These are phyloP conservation scores for Dothistroma septosporum DNA, from an alignment of 2,329 filamentous ascomycete genomes.

Conservation along the genomic window DNA sequence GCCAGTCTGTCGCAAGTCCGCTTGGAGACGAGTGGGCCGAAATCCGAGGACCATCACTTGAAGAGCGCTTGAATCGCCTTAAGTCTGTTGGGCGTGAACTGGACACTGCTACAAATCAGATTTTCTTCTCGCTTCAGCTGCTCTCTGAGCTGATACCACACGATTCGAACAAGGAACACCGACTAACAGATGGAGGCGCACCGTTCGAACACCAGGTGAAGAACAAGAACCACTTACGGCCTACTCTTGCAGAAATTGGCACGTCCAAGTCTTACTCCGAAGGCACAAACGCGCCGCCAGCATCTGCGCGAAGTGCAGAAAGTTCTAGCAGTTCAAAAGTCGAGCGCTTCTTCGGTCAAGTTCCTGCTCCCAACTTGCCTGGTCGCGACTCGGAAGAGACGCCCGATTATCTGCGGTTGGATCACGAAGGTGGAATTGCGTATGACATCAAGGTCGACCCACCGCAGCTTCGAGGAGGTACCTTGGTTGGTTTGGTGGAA, in stretches of 20 bases:
- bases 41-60: conserved; percentile 81
- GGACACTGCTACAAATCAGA: conserved; percentile 80
- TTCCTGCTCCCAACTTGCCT: conserved; percentile 45
- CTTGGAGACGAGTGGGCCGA: conserved; percentile 94
- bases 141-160: conserved; percentile 73
- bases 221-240: conserved; percentile 43
- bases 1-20: conserved; percentile 86
- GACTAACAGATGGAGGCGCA: conserved; percentile 35
- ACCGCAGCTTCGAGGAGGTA: conserved; percentile 80
- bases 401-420: conserved; percentile 78
- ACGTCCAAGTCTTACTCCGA: conserved; percentile 65
- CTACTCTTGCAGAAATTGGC: conserved; percentile 51
- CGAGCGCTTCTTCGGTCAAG: conserved; percentile 51
- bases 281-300: conserved; percentile 38
- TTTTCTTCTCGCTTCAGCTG: conserved; percentile 81
- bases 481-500: conserved; percentile 82
- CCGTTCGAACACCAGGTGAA: conserved; percentile 29
- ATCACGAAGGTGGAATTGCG: conserved; percentile 82
- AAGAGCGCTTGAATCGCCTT: conserved; percentile 78
- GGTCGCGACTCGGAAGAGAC: conserved; percentile 63
- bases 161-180: conserved; percentile 36
- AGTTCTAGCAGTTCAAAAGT: conserved; percentile 45
- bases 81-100: conserved; percentile 72
- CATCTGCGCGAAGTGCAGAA: conserved; percentile 17
- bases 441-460: conserved; percentile 79